Base-by-base conservation (phyloP, 2,329 filamentous ascomycete genomes). In the Colletotrichum caudatum region DNA sequence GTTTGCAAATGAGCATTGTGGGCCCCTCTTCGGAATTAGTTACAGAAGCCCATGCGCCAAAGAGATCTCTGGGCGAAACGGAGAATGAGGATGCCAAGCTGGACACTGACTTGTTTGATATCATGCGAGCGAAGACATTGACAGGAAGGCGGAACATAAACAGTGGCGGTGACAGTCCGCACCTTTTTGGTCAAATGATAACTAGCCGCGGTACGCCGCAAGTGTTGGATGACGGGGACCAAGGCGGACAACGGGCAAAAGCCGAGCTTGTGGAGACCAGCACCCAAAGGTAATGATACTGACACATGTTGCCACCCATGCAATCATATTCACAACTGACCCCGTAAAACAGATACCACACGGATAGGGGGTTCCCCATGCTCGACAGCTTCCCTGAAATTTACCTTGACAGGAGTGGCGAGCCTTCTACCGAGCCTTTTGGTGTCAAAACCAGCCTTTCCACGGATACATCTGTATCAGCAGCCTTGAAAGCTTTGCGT, bases 361-460 rank as follows among this genome's bases (percentile, higher is more conserved):
- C 85, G 11, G 57, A 81, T 2, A 84, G 95, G 9, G 83, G 87
- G 1, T 96, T 94, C 77, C 94, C 95, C 1, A 78, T 95, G 37
- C 86, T 97, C 44, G 91, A 96, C 78, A 97, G 94, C 79, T 98
- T 93, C 78, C 96, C 96, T 0, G 83, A 84, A 39, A 92, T 98
- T 65, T 94, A 95, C 80, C 79, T 85, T 23, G 81, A 85, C 63
- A 79, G 79, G 2, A 75, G 79, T 62, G 78, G 77, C 64, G 74
- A 82, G 69, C 72, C 78, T 33, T 76, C 85, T 69, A 77, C 78
- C 71, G 77, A 78, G 69, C 73, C 79, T 77, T 74, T 91, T 70
- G 84, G 85, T 20, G 79, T 91, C 39, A 84, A 82, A 54, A 88
- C 90, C 56, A 86, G 90, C 2, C 82, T 98, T 59, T 92, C 92